A percentile compares a stretch with the other conserved stretches of the same genome.
phyloP scores from a whole-genome alignment of 2,329 filamentous ascomycete genomes.

The Trichoderma endophyticum region DNA sequence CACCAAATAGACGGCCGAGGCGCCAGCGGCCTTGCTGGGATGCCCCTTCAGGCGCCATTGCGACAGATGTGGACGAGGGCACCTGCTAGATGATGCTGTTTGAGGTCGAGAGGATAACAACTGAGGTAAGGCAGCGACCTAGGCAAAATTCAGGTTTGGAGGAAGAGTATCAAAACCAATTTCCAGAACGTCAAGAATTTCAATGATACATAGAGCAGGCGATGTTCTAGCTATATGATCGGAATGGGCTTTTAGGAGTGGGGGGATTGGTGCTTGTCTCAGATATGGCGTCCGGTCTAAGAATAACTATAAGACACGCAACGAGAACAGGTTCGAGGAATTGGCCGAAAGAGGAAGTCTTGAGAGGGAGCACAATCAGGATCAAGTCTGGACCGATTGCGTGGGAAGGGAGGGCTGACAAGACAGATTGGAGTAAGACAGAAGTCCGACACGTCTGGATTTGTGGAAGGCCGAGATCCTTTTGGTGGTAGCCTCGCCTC shows the following conservation, averaged over 20 bases:
- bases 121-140: not conserved
- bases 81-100: not conserved
- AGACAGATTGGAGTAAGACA: not conserved
- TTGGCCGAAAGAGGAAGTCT: not conserved
- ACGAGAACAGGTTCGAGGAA: not conserved
- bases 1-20: conserved; percentile 6
- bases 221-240: not conserved
- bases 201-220: not conserved
- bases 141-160: not conserved
- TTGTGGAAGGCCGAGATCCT: not conserved
- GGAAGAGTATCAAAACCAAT: not conserved
- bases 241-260: not conserved
- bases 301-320: not conserved
- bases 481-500: not conserved
- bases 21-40: not conserved
- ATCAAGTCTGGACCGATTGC: not conserved
- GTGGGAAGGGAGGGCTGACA: not conserved
- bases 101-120: not conserved
- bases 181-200: not conserved
- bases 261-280: not conserved
- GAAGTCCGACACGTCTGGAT: not conserved
- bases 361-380: too few relatives aligned
- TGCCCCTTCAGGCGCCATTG: not conserved
- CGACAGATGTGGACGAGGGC: not conserved
- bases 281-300: not conserved